Evolutionary conservation across 495 filamentous ascomycete species (phyloP).

Genomic region (Darksidea phi): DNA sequence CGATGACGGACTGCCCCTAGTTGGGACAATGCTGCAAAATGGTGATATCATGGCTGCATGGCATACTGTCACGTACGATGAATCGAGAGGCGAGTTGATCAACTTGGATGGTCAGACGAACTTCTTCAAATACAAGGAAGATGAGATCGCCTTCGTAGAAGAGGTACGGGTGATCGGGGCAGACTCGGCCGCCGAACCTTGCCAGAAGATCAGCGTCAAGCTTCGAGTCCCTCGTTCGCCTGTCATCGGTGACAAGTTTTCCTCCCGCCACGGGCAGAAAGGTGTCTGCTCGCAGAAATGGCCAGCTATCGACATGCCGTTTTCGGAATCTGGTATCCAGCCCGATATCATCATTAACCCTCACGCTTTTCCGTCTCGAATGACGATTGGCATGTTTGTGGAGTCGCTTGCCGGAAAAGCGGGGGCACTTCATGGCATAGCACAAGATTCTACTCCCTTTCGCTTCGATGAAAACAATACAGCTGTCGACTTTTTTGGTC

Average conservation of each 20-base stretch:
- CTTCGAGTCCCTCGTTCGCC: constrained; percentile 86
- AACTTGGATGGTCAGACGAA: constrained; percentile 79
- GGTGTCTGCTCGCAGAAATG: constrained; percentile 97
- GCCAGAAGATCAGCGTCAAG: constrained; percentile 84
- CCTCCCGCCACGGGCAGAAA: constrained; percentile 96
- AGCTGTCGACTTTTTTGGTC: constrained; percentile 90
- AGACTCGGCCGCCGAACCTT: constrained; percentile 75
- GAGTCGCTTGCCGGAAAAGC: constrained; percentile 95
- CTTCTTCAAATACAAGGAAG: constrained; percentile 87
- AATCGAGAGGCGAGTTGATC: constrained; percentile 53
- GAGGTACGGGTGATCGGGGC: constrained; percentile 86
- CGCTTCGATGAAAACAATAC: constrained; percentile 89
- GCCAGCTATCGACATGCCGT: constrained; percentile 93
- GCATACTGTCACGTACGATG: constrained; percentile 81
- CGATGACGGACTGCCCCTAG: constrained; percentile 77
- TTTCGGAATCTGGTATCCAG: constrained; percentile 94
- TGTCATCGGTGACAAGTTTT: constrained; percentile 97
- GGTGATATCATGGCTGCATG: constrained; percentile 84
- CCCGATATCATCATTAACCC: constrained; percentile 99
- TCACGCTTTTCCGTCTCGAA: constrained; percentile 99
- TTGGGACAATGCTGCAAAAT: constrained; percentile 72
- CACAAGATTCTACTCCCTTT: constrained; percentile 94
- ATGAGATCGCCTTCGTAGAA: constrained; percentile 82
- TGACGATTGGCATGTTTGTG: constrained; percentile 99
- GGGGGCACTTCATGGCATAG: constrained; percentile 86